These are phyloP conservation scores for Sextonia rubra DNA, from an alignment of 164 flowering plant species.

Conservation along the genomic window DNA sequence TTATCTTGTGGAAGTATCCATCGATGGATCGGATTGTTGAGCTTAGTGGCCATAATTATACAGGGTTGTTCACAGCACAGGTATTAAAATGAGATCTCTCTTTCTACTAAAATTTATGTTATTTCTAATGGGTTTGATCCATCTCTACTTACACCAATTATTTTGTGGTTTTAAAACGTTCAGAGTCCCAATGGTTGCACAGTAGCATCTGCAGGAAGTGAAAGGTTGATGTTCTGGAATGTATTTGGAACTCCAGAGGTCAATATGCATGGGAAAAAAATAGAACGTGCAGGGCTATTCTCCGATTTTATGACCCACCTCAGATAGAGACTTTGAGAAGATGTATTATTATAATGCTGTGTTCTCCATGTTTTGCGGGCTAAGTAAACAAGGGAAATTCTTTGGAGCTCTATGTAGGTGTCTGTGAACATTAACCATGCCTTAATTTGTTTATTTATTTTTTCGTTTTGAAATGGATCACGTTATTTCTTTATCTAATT, in stretches of 20 bases:
- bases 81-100: conserved; percentile 18
- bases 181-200: conserved; percentile 60
- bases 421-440: too few species aligned
- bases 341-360: background rate
- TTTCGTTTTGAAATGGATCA: too few species aligned
- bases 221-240: conserved; percentile 47
- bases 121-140: background rate
- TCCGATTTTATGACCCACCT: conserved; percentile 34
- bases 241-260: conserved; percentile 43
- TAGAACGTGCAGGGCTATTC: conserved; percentile 38
- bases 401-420: too few species aligned
- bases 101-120: background rate
- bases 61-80: conserved; percentile 59
- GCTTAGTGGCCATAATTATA: conserved; percentile 63
- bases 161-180: background rate
- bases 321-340: conserved; percentile 14
- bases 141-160: background rate
- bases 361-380: too few species aligned
- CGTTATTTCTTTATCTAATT: too few species aligned
- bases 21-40: conserved; percentile 61
- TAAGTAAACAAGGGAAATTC: too few species aligned
- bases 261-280: conserved; percentile 25
- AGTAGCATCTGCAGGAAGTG: conserved; percentile 53
- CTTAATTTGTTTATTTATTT: too few species aligned
- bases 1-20: conserved; percentile 62